Evolutionary conservation across 352 stramenopile species (phyloP).

Genomic region (Achlya hypogyna): DNA sequence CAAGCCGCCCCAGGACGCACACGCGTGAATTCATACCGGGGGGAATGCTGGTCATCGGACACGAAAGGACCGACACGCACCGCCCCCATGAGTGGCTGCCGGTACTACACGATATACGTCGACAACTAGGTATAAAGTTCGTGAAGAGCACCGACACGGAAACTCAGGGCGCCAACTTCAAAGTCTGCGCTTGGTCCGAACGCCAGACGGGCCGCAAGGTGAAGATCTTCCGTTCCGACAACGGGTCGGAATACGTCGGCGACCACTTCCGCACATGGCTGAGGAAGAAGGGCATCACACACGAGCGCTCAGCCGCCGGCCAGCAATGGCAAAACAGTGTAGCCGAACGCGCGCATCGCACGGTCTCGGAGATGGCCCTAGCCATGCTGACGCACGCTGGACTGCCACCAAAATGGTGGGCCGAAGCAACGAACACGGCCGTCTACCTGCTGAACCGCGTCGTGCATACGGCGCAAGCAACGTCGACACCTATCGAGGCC

Average conservation of each 20-base stretch:
- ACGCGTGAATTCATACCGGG: neutral
- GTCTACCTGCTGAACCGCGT: slow-evolving; percentile 27
- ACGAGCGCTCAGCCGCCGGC: slow-evolving; percentile 24
- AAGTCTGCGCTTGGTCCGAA: slow-evolving; percentile 14
- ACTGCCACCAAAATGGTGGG: slow-evolving; percentile 24
- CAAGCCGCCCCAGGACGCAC: neutral
- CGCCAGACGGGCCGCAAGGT: slow-evolving; percentile 10
- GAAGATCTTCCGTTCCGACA: slow-evolving; percentile 23
- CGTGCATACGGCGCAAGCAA: neutral
- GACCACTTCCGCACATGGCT: slow-evolving; percentile 16
- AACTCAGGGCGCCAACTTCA: neutral
- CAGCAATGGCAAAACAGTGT: slow-evolving; percentile 29
- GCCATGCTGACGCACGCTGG: slow-evolving; percentile 25
- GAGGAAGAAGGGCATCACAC: slow-evolving; percentile 21
- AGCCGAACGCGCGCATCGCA: slow-evolving; percentile 26
- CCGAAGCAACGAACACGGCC: slow-evolving; percentile 26
- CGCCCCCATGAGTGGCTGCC: neutral
- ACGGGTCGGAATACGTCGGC: slow-evolving; percentile 23
- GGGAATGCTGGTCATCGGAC: slow-evolving; percentile 6
- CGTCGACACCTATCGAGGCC: neutral
- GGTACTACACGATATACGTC: slow-evolving; percentile 8
- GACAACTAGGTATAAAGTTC: neutral
- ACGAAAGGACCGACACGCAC: slow-evolving; percentile 8
- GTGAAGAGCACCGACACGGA: neutral
- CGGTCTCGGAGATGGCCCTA: slow-evolving; percentile 24